Conservation (phyloP, 2,329 filamentous ascomycete species). For the Graphilbum fragrans region DNA sequence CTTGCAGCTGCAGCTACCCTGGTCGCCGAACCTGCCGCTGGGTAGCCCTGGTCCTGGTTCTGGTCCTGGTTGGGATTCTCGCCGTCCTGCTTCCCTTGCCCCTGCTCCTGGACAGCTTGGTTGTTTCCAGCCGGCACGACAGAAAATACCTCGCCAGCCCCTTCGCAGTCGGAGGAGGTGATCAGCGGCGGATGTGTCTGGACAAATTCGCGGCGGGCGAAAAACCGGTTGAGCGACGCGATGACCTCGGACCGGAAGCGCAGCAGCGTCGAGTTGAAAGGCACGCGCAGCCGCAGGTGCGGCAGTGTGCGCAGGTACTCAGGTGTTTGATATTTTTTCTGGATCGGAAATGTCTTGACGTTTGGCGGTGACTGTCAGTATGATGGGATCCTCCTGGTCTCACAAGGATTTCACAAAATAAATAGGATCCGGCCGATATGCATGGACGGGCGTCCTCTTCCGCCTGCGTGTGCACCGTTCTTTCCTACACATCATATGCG, state of each 20-base stretch:
- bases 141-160: slow-evolving; percentile 85
- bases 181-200: slow-evolving; percentile 90
- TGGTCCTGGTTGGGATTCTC: not conserved
- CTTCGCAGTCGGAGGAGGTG: slow-evolving; percentile 94
- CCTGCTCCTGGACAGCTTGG: not conserved
- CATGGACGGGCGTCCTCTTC: no score
- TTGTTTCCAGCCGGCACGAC: slow-evolving; percentile 30
- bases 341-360: slow-evolving; percentile 71
- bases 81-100: not conserved
- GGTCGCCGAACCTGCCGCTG: no score
- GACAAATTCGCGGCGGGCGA: slow-evolving; percentile 56
- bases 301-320: slow-evolving; percentile 83
- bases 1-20: no score
- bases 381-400: not conserved
- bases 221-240: slow-evolving; percentile 61
- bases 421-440: no score
- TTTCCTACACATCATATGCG: no score
- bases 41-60: no score
- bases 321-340: slow-evolving; percentile 88
- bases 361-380: not conserved
- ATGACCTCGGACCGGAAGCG: slow-evolving; percentile 74
- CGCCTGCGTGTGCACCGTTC: no score
- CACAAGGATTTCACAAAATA: not conserved
- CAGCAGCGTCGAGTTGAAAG: slow-evolving; percentile 67
- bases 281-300: slow-evolving; percentile 73